Conservation (phyloP, 78 protist species). For the Blattamonas nauphoetae region DNA sequence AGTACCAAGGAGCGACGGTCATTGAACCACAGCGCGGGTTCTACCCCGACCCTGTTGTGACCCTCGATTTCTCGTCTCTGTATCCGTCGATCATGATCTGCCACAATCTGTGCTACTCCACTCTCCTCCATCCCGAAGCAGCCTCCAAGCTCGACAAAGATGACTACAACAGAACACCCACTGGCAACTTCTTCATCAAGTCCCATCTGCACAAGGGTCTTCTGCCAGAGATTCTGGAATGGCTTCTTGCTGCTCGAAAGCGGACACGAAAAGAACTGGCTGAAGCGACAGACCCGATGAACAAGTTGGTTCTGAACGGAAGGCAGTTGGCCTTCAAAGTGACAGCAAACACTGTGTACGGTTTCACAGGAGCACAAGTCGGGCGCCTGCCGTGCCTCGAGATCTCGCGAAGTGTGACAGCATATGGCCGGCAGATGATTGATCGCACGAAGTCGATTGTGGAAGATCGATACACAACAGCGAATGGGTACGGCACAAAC, state of each 20-base stretch:
- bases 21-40: slow-evolving; percentile 35
- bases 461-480: slow-evolving; percentile 56
- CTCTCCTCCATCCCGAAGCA: slow-evolving; percentile 47
- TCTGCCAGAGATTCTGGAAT: slow-evolving; percentile 84
- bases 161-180: neutral
- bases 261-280: slow-evolving; percentile 75
- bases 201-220: slow-evolving; percentile 68
- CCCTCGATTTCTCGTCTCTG: slow-evolving; percentile 95
- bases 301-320: slow-evolving; percentile 83
- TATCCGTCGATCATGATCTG: slow-evolving; percentile 99
- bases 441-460: slow-evolving; percentile 70
- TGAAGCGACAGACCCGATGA: slow-evolving; percentile 81
- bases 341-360: slow-evolving; percentile 99
- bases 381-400: slow-evolving; percentile 95
- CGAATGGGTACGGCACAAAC: slow-evolving; percentile 73
- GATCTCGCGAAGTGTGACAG: slow-evolving; percentile 84
- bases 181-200: slow-evolving; percentile 55
- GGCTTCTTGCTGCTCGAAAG: slow-evolving; percentile 87
- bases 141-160: neutral
- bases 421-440: slow-evolving; percentile 97
- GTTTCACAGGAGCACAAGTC: slow-evolving; percentile 97
- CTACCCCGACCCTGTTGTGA: slow-evolving; percentile 75
- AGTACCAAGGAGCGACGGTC: slow-evolving; percentile 70
- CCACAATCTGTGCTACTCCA: slow-evolving; percentile 96
- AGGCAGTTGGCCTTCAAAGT: slow-evolving; percentile 86